Base-by-base conservation (phyloP, 2,329 filamentous ascomycete genomes). In the Keithomyces neogunnii region DNA sequence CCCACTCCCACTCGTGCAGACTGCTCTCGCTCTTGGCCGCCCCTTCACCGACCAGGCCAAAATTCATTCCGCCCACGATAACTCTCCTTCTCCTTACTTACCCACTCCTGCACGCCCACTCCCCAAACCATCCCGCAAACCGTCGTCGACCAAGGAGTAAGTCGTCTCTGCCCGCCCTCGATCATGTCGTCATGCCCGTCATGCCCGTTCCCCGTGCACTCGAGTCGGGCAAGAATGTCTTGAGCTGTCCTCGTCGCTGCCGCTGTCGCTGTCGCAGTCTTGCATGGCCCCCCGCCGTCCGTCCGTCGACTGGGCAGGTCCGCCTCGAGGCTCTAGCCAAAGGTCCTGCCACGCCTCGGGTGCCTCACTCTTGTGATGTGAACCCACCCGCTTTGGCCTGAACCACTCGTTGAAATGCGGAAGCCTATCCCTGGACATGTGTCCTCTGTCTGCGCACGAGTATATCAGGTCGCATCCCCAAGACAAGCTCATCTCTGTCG, bases 371-470 rank as follows among this genome's bases (percentile, higher is more conserved):
- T 28, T 19, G 19, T 19, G 19, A 38, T 42, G 42, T 50, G 40
- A 51, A 52, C 47, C 51, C 54, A 53, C 50, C 51, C 54, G 35
- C 48, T 39, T 19, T 19, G 19, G 19, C 19, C 19, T 42, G 26
- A 42, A 19, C 40, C 29, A 19, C 9, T 42, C 54, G 42, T 48
- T 55, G 56, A 49, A 53, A 52, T 57, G 56, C 53, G 45, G 50
- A 48, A 43, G 50, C 54, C 51, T 48, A 51, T 51, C 55, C 53
- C 49, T 52, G 53, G 51, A 60, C 59, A 57, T 51, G 57, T 61
- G 59, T 61, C 59, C 59, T 61, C 56, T 57, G 53, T 43, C 51
- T 45, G 53, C 49, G 53, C 52, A 51, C 44, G 40, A 52, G 42
- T 49, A 55, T 53, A 53, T 50, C 51, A 52, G 50, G 49, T 49